Evolutionary conservation across 306 rosid species (phyloP), one percentile per base, ranked within the genome.

Genomic region (Psophocarpus tetragonolobus): DNA sequence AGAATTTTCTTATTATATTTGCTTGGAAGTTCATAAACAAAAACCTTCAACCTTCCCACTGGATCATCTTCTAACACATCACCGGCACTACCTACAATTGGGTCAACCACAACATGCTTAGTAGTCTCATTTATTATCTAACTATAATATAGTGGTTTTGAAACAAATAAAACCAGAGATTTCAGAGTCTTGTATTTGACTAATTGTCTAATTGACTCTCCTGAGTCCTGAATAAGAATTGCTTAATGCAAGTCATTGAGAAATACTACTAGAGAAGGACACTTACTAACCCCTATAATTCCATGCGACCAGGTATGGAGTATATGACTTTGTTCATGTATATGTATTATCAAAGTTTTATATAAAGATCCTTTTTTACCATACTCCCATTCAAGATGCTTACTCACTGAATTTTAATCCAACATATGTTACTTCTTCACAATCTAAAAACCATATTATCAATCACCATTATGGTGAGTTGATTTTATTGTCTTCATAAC

Each of bases 61-160:
- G 98, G 98, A 85, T 92, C 90, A 77, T 95, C 98, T 23, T 95
- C 98, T 87, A 95, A 84, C 18, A 95, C 97, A 88, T 95, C 98
- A 70, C 98, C 97, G 58, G 97, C 98, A 48, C 98, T 95, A 64
- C 98, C 98, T 95, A 65, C 84, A 82, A 79, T 68, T 5, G 6
- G 51, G 76, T 70, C 57, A 78, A 80, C 41, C 76, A 50, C 51
- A 65, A 60, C 71, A 82, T 60, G 44, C 47, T 87, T 65, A 7
- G n/a, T n/a, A n/a, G n/a, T n/a, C n/a, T n/a, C n/a, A n/a, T n/a
- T n/a, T n/a, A n/a, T n/a, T n/a, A n/a, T n/a, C n/a, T n/a, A n/a
- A n/a, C n/a, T n/a, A n/a, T n/a, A n/a, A n/a, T n/a, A n/a, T n/a
- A n/a, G n/a, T n/a, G n/a, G n/a, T n/a, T n/a, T n/a, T n/a, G n/a